Conservation (phyloP, 352 stramenopile species). For the Phytophthora pinifolia region DNA sequence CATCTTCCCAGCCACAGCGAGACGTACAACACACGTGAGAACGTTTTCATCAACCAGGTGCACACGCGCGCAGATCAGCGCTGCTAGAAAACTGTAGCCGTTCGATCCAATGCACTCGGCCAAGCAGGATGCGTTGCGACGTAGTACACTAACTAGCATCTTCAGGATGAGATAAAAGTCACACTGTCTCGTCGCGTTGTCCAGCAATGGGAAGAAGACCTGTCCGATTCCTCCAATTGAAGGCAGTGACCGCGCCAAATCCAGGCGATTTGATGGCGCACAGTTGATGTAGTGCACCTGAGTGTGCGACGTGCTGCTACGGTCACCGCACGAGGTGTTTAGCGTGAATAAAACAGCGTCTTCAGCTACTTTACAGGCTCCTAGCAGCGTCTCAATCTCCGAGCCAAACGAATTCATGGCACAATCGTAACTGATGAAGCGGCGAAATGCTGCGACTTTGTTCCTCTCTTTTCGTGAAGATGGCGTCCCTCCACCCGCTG, state of each 20-base stretch:
- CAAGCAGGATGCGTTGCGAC: conserved; percentile 57
- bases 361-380: conserved; percentile 60
- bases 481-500: conserved; percentile 7
- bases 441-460: conserved; percentile 42
- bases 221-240: conserved; percentile 60
- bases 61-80: conserved; percentile 40
- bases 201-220: conserved; percentile 61
- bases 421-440: conserved; percentile 66
- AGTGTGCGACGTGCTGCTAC: conserved; percentile 26
- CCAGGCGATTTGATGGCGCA: conserved; percentile 37
- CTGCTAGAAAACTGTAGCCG: conserved; percentile 53
- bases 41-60: conserved; percentile 53
- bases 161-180: conserved; percentile 54
- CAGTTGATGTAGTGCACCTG: conserved; percentile 66
- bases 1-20: conserved; percentile 52
- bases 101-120: conserved; percentile 64
- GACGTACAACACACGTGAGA: conserved; percentile 38
- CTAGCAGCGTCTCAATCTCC: conserved; percentile 61
- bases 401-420: conserved; percentile 55
- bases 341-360: conserved; percentile 57
- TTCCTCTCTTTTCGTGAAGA: conserved; percentile 36
- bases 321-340: conserved; percentile 52
- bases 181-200: conserved; percentile 42
- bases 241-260: conserved; percentile 60
- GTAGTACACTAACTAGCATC: conserved; percentile 48